Percentiles rank a stretch among this genome's conserved stretches.
Evolutionary conservation across 78 protist species (phyloP).

Genomic region (Creolimax fragrantissima): DNA sequence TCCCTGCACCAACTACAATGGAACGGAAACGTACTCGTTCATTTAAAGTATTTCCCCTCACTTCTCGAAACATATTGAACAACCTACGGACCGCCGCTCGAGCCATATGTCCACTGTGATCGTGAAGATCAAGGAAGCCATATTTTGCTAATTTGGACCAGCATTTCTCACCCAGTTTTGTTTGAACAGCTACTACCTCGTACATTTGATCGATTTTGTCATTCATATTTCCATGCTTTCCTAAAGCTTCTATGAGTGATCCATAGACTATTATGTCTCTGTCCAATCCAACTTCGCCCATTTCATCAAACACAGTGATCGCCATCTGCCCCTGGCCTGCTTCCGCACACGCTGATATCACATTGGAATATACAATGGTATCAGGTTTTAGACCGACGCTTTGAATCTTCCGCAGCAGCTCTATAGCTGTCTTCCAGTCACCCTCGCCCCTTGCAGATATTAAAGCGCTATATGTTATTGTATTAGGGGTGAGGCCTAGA

Average conservation of each 20-base stretch:
- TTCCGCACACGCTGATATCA: neutral
- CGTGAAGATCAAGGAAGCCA: neutral
- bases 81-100: neutral
- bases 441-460: no score
- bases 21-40: neutral
- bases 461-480: neutral
- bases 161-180: neutral
- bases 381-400: neutral
- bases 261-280: neutral
- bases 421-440: neutral
- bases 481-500: neutral
- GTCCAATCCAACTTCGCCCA: neutral
- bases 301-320: neutral
- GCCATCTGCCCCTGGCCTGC: neutral
- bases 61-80: neutral
- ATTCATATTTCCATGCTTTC: neutral
- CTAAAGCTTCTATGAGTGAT: neutral
- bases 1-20: neutral
- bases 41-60: neutral
- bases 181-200: neutral
- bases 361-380: neutral
- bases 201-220: neutral
- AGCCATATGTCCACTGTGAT: neutral
- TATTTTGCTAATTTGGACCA: neutral
- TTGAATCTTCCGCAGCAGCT: neutral